phyloP scores from a whole-genome alignment of 129 eudicot species.

The Arctium minus region DNA sequence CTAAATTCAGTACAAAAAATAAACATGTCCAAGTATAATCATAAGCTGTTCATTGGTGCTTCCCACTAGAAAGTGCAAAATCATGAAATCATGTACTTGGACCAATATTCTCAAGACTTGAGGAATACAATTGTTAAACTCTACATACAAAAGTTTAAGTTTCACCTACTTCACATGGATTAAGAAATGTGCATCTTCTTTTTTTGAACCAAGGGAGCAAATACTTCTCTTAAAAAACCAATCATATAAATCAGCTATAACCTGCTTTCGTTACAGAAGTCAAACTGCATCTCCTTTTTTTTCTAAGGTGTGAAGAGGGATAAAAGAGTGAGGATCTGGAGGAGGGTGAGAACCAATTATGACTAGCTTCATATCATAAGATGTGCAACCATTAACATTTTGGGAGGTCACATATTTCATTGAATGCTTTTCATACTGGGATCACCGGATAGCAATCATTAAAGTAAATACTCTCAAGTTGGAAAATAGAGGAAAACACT shows the following conservation, averaged over 20 bases:
- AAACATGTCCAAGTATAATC: background rate
- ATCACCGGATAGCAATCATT: too few relatives aligned
- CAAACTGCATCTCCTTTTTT: background rate
- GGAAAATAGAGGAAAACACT: too few relatives aligned
- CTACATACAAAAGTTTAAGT: background rate
- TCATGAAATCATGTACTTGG: background rate
- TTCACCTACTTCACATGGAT: background rate
- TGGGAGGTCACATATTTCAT: too few relatives aligned
- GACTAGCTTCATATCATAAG: too few relatives aligned
- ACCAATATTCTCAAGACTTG: background rate
- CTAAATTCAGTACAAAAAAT: constrained; percentile 12
- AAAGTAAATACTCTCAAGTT: too few relatives aligned
- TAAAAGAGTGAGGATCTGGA: too few relatives aligned
- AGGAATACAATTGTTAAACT: background rate
- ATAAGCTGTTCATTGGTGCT: too few relatives aligned
- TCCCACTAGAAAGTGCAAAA: background rate
- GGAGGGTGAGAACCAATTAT: too few relatives aligned
- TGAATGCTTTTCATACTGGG: too few relatives aligned
- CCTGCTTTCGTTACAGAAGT: too few relatives aligned
- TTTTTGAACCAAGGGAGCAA: background rate
- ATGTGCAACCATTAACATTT: too few relatives aligned
- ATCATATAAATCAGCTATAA: background rate
- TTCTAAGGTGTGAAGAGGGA: background rate
- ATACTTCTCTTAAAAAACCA: background rate
- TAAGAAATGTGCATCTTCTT: too few relatives aligned